Percentiles rank a stretch among this genome's conserved stretches.
These are phyloP conservation scores for Magnaporthiopsis poae DNA, from an alignment of 2,329 filamentous ascomycete species.

Conservation along the genomic window DNA sequence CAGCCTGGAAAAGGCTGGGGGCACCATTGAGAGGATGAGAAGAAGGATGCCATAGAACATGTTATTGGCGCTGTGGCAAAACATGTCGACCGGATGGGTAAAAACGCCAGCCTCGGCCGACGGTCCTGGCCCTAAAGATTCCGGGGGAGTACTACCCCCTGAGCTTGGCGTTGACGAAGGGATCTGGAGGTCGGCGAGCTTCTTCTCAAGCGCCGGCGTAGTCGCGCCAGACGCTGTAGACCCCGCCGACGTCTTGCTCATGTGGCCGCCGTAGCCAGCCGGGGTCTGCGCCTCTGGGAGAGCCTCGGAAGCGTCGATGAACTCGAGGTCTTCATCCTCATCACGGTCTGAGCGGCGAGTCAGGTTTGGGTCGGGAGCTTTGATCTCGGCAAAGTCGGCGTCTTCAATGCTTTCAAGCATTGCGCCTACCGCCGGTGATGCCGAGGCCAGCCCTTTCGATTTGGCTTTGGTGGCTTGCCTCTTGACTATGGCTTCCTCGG, in stretches of 20 bases:
- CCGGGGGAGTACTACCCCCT: neutral
- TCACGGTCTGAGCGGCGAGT: conserved; percentile 9
- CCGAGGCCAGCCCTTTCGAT: neutral
- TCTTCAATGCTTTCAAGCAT: conserved; percentile 31
- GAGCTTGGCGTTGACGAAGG: conserved; percentile 2
- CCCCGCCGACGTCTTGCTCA: conserved; percentile 20
- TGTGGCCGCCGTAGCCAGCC: conserved; percentile 35
- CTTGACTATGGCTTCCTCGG: conserved; percentile 43
- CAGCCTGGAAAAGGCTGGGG: conserved; percentile 78
- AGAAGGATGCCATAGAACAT: conserved; percentile 83
- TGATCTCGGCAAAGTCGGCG: conserved; percentile 23
- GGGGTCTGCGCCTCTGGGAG: conserved; percentile 33
- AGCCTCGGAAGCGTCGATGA: conserved; percentile 46
- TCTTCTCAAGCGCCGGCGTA: conserved; percentile 9
- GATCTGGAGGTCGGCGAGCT: conserved; percentile 8
- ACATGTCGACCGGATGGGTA: conserved; percentile 68
- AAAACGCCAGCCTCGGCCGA: conserved; percentile 40
- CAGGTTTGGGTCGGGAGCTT: neutral
- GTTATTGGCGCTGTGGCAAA: conserved; percentile 79
- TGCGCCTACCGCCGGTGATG: conserved; percentile 15
- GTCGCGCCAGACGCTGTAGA: conserved; percentile 6
- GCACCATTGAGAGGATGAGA: conserved; percentile 83
- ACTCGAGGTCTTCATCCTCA: conserved; percentile 35
- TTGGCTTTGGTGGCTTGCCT: conserved; percentile 16
- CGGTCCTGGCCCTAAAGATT: neutral